Conservation (phyloP, 2,329 filamentous ascomycete genomes). For the Aspergillus eucalypticola region DNA sequence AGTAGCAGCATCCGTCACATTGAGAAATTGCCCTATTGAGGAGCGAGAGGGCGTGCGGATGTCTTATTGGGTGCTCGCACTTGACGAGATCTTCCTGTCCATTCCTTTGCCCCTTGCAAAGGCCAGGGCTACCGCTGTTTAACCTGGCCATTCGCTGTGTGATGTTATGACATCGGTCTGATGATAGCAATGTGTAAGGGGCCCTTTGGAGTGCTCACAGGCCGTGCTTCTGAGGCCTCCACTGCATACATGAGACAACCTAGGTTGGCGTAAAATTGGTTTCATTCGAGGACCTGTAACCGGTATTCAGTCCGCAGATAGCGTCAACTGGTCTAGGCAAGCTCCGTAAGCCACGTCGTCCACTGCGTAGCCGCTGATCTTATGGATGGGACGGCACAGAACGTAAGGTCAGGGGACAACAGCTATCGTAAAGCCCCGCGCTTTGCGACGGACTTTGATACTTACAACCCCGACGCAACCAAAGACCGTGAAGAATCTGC, state of each 20-base stretch:
- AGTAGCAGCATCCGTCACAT: conserved; percentile 10
- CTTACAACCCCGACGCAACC: conserved; percentile 1
- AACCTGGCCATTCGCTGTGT: background rate
- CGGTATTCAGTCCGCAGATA: background rate
- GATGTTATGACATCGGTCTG: conserved; percentile 3
- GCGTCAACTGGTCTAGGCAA: background rate
- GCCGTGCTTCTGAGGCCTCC: background rate
- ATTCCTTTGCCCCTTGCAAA: conserved; percentile 12
- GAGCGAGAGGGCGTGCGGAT: conserved; percentile 5
- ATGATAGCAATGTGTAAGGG: conserved; percentile 8
- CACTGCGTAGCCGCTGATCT: conserved; percentile 7
- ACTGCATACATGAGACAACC: conserved; percentile 5
- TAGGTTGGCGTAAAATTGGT: background rate
- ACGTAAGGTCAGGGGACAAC: conserved; percentile 12
- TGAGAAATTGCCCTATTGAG: conserved; percentile 9
- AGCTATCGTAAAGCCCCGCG: conserved; percentile 13
- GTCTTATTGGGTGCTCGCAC: conserved; percentile 15
- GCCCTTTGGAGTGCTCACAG: background rate
- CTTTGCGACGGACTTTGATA: conserved; percentile 12
- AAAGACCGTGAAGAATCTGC: background rate
- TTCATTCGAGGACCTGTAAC: background rate
- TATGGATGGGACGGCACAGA: conserved; percentile 10
- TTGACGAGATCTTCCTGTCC: conserved; percentile 11
- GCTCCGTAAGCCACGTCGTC: conserved; percentile 16
- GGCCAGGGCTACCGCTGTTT: conserved; percentile 7